These are phyloP conservation scores for Pseudocercospora vitis DNA, from an alignment of 2,329 filamentous ascomycete genomes.

Conservation along the genomic window DNA sequence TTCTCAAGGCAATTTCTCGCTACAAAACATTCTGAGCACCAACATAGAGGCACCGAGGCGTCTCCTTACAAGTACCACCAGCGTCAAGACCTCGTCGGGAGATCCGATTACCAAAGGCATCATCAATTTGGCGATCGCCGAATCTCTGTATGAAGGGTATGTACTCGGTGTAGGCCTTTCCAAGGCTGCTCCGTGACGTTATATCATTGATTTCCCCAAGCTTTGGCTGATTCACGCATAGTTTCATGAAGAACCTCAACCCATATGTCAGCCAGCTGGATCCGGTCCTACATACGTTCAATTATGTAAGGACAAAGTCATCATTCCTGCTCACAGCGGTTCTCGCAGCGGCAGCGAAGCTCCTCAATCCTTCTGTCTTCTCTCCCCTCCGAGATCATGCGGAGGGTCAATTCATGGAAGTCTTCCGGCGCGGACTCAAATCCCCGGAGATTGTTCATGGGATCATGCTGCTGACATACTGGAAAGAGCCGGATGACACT, in stretches of 20 bases:
- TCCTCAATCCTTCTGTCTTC: conserved; percentile 40
- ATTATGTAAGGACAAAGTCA: conserved; percentile 40
- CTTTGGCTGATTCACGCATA: conserved; percentile 20
- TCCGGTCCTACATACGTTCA: conserved; percentile 41
- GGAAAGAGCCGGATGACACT: conserved; percentile 47
- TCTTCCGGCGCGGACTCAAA: conserved; percentile 39
- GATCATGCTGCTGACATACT: conserved; percentile 44
- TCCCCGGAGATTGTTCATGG: conserved; percentile 45
- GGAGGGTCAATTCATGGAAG: conserved; percentile 36
- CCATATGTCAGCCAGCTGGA: conserved; percentile 47
- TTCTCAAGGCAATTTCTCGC: conserved; percentile 39
- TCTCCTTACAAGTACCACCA: conserved; percentile 22
- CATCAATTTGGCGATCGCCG: conserved; percentile 33
- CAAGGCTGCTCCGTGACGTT: too few species aligned
- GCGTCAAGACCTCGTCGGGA: conserved; percentile 20
- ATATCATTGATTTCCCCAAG: too few species aligned
- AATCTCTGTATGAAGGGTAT: conserved; percentile 33
- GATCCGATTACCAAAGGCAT: conserved; percentile 36
- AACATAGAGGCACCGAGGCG: not conserved
- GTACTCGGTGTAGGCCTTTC: too few species aligned
- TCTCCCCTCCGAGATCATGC: conserved; percentile 33
- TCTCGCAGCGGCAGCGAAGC: conserved; percentile 41
- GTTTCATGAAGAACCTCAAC: conserved; percentile 44
- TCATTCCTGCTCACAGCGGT: conserved; percentile 42
- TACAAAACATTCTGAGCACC: conserved; percentile 34